phyloP scores from a whole-genome alignment of 2,329 filamentous ascomycete genomes.

The Epichloe glyceriae region DNA sequence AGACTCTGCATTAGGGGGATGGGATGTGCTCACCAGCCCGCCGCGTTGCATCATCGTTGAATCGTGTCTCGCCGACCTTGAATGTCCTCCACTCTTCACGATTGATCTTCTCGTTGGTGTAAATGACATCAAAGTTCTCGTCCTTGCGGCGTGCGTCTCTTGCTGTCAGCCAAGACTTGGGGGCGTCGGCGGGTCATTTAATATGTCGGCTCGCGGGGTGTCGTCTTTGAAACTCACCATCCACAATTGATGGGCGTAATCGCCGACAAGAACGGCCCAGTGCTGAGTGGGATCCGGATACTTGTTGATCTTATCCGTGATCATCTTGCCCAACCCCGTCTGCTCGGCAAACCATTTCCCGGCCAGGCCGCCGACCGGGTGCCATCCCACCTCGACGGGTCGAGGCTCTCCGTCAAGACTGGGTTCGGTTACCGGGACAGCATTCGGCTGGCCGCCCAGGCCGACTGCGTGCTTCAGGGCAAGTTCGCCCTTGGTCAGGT shows the following conservation, averaged over 20 bases:
- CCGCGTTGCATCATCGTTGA: constrained; percentile 40
- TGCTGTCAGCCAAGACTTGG: background rate
- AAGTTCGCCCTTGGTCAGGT: constrained; percentile 21
- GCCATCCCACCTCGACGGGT: constrained; percentile 42
- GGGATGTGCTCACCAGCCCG: constrained; percentile 27
- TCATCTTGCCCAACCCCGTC: constrained; percentile 40
- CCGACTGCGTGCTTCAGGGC: constrained; percentile 23
- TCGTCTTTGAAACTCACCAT: constrained; percentile 28
- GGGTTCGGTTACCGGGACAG: constrained; percentile 16
- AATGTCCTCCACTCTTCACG: constrained; percentile 37
- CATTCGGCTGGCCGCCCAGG: constrained; percentile 20
- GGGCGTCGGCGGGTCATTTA: background rate
- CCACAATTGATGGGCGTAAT: constrained; percentile 45
- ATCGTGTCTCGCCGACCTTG: constrained; percentile 36
- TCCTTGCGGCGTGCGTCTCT: constrained; percentile 19
- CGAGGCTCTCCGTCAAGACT: constrained; percentile 18
- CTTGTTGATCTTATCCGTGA: constrained; percentile 39
- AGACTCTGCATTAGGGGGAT: background rate
- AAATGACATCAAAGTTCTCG: constrained; percentile 42
- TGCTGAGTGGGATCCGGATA: constrained; percentile 48
- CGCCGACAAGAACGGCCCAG: constrained; percentile 45
- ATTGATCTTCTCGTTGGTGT: constrained; percentile 36
- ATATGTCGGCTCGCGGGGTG: background rate
- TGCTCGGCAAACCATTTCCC: constrained; percentile 47
- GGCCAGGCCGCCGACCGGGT: constrained; percentile 41